These are phyloP conservation scores for Rubia tinctorum DNA, from an alignment of 305 asterid species.

Conservation along the genomic window DNA sequence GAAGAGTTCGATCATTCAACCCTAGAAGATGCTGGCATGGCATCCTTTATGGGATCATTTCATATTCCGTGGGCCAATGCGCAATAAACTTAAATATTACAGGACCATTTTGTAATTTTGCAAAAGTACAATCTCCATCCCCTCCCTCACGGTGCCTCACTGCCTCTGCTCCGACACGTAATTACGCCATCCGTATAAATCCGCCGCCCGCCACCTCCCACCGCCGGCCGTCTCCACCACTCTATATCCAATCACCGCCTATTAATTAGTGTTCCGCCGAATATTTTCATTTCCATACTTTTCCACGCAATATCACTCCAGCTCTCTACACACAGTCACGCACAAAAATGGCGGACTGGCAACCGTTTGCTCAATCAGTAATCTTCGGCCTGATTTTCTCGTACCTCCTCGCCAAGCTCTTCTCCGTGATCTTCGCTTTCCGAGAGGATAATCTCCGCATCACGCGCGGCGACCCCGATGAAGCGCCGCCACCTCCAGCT, in stretches of 20 bases:
- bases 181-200: not conserved
- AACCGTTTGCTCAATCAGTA: constrained; percentile 60
- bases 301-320: not conserved
- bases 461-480: constrained; percentile 47
- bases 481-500: constrained; percentile 26
- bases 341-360: constrained; percentile 65
- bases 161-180: not conserved
- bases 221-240: not conserved
- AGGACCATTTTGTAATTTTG: not conserved
- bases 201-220: constrained; percentile 3
- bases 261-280: not conserved
- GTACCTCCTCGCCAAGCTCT: constrained; percentile 81
- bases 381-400: constrained; percentile 77
- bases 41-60: too few species aligned
- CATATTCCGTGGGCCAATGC: not conserved
- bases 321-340: not conserved
- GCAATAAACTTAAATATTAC: not conserved
- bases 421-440: constrained; percentile 78
- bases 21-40: too few species aligned
- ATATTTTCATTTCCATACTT: not conserved
- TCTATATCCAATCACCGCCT: not conserved
- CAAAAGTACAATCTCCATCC: not conserved
- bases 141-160: not conserved
- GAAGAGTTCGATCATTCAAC: too few species aligned
- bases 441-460: constrained; percentile 85